Percentiles rank a stretch among this genome's conserved stretches.
phyloP scores from a whole-genome alignment of 2,329 filamentous ascomycete species.

The Cytospora piceae region DNA sequence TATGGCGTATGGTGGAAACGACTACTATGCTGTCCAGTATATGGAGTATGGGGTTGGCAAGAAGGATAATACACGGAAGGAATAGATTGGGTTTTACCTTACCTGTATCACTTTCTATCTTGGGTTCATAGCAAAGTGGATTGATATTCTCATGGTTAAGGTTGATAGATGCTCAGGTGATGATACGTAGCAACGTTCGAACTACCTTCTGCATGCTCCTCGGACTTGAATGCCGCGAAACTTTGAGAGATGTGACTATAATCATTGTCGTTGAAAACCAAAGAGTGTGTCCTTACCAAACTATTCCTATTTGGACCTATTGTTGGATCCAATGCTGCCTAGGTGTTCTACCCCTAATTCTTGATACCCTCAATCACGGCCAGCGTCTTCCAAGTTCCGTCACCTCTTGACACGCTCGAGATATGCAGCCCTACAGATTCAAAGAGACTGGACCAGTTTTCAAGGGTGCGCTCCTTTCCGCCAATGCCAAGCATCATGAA shows the following conservation, averaged over 20 bases:
- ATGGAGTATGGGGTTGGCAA: constrained; percentile 31
- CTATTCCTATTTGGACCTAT: too few species aligned
- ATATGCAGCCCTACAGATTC: constrained; percentile 37
- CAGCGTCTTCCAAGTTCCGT: constrained; percentile 17
- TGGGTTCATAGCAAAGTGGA: too few species aligned
- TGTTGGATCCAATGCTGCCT: too few species aligned
- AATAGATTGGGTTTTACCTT: too few species aligned
- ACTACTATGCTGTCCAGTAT: constrained; percentile 33
- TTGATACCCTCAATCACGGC: constrained; percentile 29
- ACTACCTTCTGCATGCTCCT: too few species aligned
- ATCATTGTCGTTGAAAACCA: too few species aligned
- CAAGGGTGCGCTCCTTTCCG: constrained; percentile 40
- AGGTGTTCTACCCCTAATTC: background rate
- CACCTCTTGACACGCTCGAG: constrained; percentile 29
- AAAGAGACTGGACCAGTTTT: constrained; percentile 35
- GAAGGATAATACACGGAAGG: background rate
- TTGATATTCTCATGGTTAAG: too few species aligned
- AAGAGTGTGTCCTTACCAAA: background rate
- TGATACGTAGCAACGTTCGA: too few species aligned
- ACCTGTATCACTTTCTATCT: too few species aligned
- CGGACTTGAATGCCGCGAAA: too few species aligned
- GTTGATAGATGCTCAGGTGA: too few species aligned
- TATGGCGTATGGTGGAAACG: constrained; percentile 33
- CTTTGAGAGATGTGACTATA: too few species aligned
- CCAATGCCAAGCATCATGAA: constrained; percentile 34